Conservation (phyloP, 2,329 filamentous ascomycete genomes). For the Epichloe uncinata region DNA sequence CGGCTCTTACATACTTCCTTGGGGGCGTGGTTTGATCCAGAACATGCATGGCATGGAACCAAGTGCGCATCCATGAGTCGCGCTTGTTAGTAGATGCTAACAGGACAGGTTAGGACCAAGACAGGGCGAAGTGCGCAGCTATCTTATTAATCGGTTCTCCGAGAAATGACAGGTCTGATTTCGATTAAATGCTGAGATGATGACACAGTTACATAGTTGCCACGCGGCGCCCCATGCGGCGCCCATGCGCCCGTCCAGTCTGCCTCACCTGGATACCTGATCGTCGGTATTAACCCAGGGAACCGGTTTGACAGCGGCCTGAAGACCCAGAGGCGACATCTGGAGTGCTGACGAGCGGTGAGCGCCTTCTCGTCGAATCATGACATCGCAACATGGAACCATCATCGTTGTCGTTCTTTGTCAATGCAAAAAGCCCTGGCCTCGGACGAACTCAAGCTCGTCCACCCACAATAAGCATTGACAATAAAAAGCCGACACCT, state of each 20-base stretch:
- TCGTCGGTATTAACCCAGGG: not conserved
- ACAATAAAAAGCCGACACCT: no score
- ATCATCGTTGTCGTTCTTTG: no score
- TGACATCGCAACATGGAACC: not conserved
- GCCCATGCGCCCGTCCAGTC: no score
- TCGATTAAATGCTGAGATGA: no score
- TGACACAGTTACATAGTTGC: not conserved
- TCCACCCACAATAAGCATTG: no score
- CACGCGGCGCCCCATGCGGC: not conserved
- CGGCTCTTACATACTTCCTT: not conserved
- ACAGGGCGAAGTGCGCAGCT: no score
- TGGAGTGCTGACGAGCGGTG: not conserved
- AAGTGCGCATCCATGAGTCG: not conserved
- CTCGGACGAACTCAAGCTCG: no score
- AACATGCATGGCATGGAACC: no score
- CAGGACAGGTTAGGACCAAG: no score
- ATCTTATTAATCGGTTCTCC: no score
- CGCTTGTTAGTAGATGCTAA: not conserved
- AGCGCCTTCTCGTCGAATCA: not conserved
- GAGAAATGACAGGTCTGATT: not conserved
- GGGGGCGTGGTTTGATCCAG: not conserved
- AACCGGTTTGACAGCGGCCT: not conserved
- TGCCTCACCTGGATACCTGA: not conserved
- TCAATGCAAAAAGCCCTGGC: no score
- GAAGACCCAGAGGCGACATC: no score